These are phyloP conservation scores for Paecilomyces niveus DNA, from an alignment of 2,329 filamentous ascomycete species.

Conservation along the genomic window DNA sequence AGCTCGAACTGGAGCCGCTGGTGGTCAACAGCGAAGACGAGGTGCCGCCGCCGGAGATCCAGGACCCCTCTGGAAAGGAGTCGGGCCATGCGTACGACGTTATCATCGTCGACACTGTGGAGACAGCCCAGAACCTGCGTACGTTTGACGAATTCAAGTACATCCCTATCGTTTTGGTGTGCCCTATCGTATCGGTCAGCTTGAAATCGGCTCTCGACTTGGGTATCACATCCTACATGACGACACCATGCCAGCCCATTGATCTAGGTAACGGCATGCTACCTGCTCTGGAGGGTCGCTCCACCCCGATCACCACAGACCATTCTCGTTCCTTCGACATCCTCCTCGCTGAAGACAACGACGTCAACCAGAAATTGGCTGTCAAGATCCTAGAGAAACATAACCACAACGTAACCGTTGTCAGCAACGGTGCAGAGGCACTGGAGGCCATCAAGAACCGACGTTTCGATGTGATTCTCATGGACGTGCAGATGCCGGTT, in stretches of 20 bases:
- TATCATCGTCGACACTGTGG: constrained; percentile 84
- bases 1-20: constrained; percentile 68
- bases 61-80: constrained; percentile 42
- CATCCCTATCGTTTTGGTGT: constrained; percentile 82
- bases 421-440: constrained; percentile 89
- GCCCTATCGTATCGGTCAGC: constrained; percentile 78
- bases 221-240: constrained; percentile 94
- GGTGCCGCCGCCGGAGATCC: constrained; percentile 46
- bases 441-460: constrained; percentile 86
- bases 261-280: constrained; percentile 91
- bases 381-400: constrained; percentile 95
- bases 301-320: constrained; percentile 80
- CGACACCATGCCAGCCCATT: constrained; percentile 81
- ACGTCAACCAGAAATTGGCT: constrained; percentile 86
- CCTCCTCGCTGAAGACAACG: constrained; percentile 85
- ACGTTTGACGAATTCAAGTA: constrained; percentile 89
- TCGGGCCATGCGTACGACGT: constrained; percentile 68
- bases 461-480: constrained; percentile 92
- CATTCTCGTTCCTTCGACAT: constrained; percentile 92
- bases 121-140: constrained; percentile 71
- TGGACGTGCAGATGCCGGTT: constrained; percentile 99
- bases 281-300: constrained; percentile 81
- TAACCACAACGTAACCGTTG: constrained; percentile 59
- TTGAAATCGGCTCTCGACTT: constrained; percentile 85
- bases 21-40: constrained; percentile 64